Evolutionary conservation across 306 rosid species (phyloP).

Genomic region (Ammopiptanthus mongolicus): DNA sequence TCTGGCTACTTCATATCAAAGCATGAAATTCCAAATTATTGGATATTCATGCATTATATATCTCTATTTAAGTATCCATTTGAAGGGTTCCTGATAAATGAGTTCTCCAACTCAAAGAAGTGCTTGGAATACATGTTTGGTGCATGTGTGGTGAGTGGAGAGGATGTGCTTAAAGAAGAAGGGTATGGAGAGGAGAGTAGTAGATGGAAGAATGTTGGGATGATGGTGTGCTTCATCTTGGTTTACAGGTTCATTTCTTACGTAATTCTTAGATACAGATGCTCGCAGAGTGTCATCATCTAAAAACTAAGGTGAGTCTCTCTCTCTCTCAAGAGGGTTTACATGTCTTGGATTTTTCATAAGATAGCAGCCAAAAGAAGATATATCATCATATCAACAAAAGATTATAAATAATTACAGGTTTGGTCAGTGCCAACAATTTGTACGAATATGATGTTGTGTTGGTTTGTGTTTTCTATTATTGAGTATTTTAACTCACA

Average conservation of each 20-base stretch:
- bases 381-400: neutral
- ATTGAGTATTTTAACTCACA: neutral
- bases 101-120: constrained; percentile 58
- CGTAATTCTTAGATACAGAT: constrained; percentile 57
- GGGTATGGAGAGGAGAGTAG: constrained; percentile 60
- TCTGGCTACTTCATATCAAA: constrained; percentile 81
- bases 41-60: constrained; percentile 80
- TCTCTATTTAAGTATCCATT: constrained; percentile 77
- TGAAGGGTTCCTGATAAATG: constrained; percentile 74
- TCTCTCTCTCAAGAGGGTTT: too few species aligned
- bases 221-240: constrained; percentile 61
- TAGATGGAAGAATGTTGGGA: constrained; percentile 56
- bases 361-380: constrained; percentile 14
- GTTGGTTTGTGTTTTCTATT: constrained; percentile 11
- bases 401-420: neutral
- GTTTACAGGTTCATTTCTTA: constrained; percentile 68
- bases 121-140: constrained; percentile 72
- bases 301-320: constrained; percentile 8
- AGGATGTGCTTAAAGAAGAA: constrained; percentile 52
- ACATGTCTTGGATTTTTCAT: constrained; percentile 35
- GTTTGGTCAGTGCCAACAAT: constrained; percentile 11
- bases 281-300: constrained; percentile 38
- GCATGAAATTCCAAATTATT: constrained; percentile 53
- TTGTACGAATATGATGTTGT: constrained; percentile 13
- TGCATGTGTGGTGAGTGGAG: constrained; percentile 50